Percentiles rank a stretch among this genome's conserved stretches.
Conservation (phyloP, 495 filamentous ascomycete genomes). For the Xylaria nigripes region DNA sequence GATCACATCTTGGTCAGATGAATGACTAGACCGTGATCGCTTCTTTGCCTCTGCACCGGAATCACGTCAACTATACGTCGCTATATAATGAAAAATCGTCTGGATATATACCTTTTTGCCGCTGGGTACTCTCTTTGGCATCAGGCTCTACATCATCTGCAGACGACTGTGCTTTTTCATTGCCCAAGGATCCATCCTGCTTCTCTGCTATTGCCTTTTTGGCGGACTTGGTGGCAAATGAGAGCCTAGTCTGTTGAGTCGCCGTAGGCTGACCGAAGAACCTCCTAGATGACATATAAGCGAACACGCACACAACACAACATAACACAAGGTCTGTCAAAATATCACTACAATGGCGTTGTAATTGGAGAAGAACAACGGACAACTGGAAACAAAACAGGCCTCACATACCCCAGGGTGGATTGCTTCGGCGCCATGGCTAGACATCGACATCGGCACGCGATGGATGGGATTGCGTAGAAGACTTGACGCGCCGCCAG, state of each 20-base stretch:
- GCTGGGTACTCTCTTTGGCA: slow-evolving; percentile 22
- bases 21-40: slow-evolving; percentile 24
- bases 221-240: slow-evolving; percentile 49
- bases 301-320: too few species aligned
- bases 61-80: not conserved
- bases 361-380: too few species aligned
- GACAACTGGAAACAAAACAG: too few species aligned
- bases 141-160: slow-evolving; percentile 20
- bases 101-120: slow-evolving; percentile 24
- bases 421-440: slow-evolving; percentile 65
- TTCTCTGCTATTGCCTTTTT: slow-evolving; percentile 28
- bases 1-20: slow-evolving; percentile 14
- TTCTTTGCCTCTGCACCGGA: slow-evolving; percentile 34
- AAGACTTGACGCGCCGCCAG: slow-evolving; percentile 19
- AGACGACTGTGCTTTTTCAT: slow-evolving; percentile 10
- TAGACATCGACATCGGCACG: slow-evolving; percentile 16
- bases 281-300: slow-evolving; percentile 40
- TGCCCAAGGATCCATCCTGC: slow-evolving; percentile 15
- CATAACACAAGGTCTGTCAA: too few species aligned
- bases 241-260: slow-evolving; percentile 65
- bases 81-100: not conserved
- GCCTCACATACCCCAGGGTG: slow-evolving; percentile 84
- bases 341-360: too few species aligned
- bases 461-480: slow-evolving; percentile 15
- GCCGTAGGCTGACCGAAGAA: slow-evolving; percentile 57